Conservation (phyloP, 1,284 basidiomycete genomes). For the Boletellus sp. region DNA sequence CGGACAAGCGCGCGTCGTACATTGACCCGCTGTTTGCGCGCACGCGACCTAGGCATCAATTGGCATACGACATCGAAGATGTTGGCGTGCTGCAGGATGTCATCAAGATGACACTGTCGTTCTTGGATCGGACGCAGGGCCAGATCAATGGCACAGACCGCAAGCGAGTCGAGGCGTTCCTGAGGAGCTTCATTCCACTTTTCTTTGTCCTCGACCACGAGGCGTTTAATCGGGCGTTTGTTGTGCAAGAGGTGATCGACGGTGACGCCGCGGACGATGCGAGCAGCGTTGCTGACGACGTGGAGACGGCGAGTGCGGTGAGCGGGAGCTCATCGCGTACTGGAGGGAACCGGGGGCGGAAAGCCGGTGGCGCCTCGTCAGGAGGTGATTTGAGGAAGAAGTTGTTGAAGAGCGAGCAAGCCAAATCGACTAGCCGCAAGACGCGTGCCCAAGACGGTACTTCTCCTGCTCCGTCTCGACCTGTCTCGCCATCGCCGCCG, state of each 20-base stretch:
- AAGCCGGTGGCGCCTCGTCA: constrained; percentile 38
- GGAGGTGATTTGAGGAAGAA: constrained; percentile 70
- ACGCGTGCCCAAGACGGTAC: constrained; percentile 47
- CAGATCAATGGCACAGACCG: constrained; percentile 73
- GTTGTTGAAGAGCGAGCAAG: constrained; percentile 73
- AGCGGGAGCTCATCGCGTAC: constrained; percentile 36
- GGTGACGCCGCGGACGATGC: constrained; percentile 54
- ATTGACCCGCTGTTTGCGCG: constrained; percentile 76
- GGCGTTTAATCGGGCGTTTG: constrained; percentile 69
- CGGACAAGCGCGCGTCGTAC: constrained; percentile 71
- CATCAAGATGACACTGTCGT: constrained; percentile 86
- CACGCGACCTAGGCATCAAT: constrained; percentile 71
- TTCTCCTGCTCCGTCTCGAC: constrained; percentile 31
- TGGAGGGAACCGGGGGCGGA: constrained; percentile 39
- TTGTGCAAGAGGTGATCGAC: constrained; percentile 42
- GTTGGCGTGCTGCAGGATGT: constrained; percentile 78
- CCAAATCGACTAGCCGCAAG: constrained; percentile 60
- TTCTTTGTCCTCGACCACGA: constrained; percentile 70
- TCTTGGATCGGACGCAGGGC: constrained; percentile 83
- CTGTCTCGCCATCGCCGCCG: constrained; percentile 50
- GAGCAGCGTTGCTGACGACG: constrained; percentile 44
- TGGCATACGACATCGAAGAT: constrained; percentile 80
- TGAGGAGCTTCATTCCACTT: constrained; percentile 75
- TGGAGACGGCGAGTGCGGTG: constrained; percentile 42
- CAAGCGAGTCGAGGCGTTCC: constrained; percentile 79